phyloP scores from a whole-genome alignment of 306 rosid genomes.

The Pyrus betulifolia region DNA sequence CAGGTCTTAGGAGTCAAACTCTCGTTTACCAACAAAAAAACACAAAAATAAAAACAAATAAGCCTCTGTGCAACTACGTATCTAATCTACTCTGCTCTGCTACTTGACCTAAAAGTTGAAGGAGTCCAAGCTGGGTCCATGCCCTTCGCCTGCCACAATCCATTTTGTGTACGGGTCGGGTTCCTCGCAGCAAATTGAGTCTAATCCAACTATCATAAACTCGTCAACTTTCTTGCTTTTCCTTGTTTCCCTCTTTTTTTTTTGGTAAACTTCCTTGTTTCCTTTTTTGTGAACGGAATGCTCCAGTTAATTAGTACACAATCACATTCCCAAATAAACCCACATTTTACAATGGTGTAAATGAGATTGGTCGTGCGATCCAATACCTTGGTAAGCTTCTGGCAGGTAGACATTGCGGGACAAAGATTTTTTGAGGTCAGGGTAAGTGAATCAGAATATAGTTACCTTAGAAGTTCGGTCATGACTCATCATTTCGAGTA shows the following conservation, averaged over 20 bases:
- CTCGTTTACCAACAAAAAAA: neutral
- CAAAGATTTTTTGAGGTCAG: too few species aligned
- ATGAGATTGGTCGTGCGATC: too few species aligned
- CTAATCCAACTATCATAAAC: neutral
- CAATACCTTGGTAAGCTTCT: too few species aligned
- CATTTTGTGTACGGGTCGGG: conserved; percentile 4
- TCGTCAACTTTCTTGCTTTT: neutral
- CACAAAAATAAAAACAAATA: too few species aligned
- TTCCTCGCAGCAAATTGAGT: neutral
- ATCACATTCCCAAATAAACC: too few species aligned
- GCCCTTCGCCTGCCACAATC: conserved; percentile 2
- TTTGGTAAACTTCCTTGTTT: neutral
- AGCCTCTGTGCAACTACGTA: neutral
- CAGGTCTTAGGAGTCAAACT: neutral
- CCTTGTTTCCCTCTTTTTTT: neutral
- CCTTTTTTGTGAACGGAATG: too few species aligned
- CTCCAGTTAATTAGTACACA: too few species aligned
- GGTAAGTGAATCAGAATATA: too few species aligned
- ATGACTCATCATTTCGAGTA: too few species aligned
- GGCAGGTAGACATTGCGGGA: too few species aligned
- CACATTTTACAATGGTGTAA: too few species aligned
- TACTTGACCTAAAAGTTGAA: conserved; percentile 45
- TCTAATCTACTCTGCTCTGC: neutral
- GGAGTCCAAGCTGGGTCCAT: conserved; percentile 31
- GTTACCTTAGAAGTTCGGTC: too few species aligned